Conservation (phyloP, 2,329 filamentous ascomycete genomes). For the Cytospora chrysosperma region DNA sequence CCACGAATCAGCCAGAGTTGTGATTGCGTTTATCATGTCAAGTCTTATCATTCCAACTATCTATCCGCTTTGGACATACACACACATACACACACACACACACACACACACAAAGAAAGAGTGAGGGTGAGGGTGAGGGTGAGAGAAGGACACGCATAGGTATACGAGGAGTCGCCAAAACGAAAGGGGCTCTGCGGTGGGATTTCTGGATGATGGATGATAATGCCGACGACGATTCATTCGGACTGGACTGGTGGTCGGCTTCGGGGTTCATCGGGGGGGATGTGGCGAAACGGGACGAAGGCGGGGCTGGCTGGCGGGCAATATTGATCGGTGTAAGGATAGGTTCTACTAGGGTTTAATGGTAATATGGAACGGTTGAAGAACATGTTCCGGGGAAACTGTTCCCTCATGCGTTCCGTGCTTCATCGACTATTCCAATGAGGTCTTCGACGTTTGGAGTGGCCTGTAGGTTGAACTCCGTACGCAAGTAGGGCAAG, state of each 20-base stretch:
- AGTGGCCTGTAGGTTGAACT: no score
- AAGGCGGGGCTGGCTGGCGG: neutral
- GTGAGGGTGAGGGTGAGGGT: neutral
- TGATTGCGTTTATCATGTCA: neutral
- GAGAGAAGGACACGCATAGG: neutral
- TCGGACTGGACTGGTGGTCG: neutral
- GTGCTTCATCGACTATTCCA: no score
- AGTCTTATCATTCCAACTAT: neutral
- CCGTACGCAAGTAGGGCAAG: neutral
- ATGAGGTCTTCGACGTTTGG: no score
- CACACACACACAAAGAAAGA: neutral
- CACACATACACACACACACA: neutral
- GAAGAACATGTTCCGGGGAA: neutral
- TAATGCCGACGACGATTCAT: neutral
- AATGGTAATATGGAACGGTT: constrained; percentile 23
- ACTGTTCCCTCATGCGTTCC: neutral
- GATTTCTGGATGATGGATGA: neutral
- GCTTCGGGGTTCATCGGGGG: neutral
- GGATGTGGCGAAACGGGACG: neutral
- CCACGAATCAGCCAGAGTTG: neutral
- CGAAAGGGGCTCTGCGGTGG: neutral
- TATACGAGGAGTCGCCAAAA: constrained; percentile 1
- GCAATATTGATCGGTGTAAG: neutral
- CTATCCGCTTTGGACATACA: neutral
- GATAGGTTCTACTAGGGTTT: constrained; percentile 17